Conservation (phyloP, 2,329 filamentous ascomycete genomes). For the Thermochaetoides dissita region DNA sequence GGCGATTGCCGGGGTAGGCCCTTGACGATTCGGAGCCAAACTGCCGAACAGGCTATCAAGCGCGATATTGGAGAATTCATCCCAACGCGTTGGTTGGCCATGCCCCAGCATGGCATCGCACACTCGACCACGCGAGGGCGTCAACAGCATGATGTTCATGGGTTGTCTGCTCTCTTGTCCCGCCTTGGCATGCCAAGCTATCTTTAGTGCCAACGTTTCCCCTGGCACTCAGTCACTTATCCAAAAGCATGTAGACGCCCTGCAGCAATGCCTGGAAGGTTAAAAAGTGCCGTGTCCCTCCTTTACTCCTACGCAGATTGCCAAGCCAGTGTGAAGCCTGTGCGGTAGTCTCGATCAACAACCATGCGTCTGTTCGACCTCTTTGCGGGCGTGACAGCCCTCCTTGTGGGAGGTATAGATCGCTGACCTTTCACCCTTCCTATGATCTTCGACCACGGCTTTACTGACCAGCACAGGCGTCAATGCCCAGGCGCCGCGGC, state of each 20-base stretch:
- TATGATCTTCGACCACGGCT: too few species aligned
- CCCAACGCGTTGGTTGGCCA: constrained; percentile 8
- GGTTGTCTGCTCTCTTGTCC: background rate
- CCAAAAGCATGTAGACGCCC: too few species aligned
- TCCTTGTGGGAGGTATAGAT: constrained; percentile 8
- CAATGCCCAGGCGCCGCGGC: constrained; percentile 11
- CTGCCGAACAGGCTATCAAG: constrained; percentile 16
- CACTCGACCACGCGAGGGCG: constrained; percentile 2
- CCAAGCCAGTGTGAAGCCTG: background rate
- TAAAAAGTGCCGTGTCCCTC: too few species aligned
- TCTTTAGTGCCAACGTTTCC: background rate
- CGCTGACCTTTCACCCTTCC: background rate
- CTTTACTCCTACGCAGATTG: too few species aligned
- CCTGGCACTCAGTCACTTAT: too few species aligned
- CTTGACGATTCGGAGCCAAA: constrained; percentile 6
- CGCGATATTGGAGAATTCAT: constrained; percentile 9
- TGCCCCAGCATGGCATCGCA: background rate
- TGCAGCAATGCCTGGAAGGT: too few species aligned
- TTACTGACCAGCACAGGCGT: constrained; percentile 1
- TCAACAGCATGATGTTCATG: constrained; percentile 1
- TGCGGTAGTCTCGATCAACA: background rate
- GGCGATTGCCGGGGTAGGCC: constrained; percentile 1
- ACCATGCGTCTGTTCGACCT: constrained; percentile 12
- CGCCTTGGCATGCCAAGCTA: background rate
- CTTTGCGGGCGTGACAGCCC: constrained; percentile 7